Evolutionary conservation across 139 green algal species (phyloP).

Genomic region (Chlamydomonas sp.): DNA sequence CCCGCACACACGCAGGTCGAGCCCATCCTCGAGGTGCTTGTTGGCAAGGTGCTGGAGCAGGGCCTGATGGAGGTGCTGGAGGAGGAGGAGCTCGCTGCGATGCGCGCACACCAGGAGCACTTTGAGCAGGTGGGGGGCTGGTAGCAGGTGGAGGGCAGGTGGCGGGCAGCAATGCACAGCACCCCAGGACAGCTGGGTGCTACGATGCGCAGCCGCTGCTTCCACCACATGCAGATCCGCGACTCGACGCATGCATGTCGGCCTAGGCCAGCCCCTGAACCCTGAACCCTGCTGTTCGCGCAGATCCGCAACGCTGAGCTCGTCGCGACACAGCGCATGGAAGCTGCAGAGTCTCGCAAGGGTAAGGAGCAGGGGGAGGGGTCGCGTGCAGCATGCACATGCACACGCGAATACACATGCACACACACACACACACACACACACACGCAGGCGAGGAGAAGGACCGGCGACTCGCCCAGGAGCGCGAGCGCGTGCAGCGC

Average conservation of each 20-base stretch:
- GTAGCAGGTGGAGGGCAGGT: constrained; percentile 34
- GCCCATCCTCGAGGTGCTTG: constrained; percentile 76
- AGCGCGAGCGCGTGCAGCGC: constrained; percentile 53
- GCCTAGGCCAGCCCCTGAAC: too few relatives aligned
- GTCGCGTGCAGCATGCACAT: too few relatives aligned
- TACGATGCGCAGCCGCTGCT: background rate
- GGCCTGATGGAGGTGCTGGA: constrained; percentile 82
- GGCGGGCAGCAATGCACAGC: too few relatives aligned
- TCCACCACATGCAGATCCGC: too few relatives aligned
- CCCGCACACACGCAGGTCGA: too few relatives aligned
- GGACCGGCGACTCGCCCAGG: constrained; percentile 36
- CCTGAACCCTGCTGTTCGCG: too few relatives aligned
- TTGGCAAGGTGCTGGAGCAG: constrained; percentile 85
- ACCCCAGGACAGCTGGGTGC: background rate
- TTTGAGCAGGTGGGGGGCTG: too few relatives aligned
- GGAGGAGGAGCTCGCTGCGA: constrained; percentile 78
- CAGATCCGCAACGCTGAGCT: constrained; percentile 72
- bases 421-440: too few relatives aligned
- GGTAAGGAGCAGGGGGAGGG: constrained; percentile 76
- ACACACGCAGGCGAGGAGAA: constrained; percentile 15
- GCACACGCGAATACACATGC: too few relatives aligned
- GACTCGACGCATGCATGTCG: background rate
- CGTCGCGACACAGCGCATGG: constrained; percentile 72
- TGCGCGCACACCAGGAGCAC: constrained; percentile 72
- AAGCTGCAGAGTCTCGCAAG: constrained; percentile 74